Percentiles rank a stretch among this genome's conserved stretches.
phyloP scores from a whole-genome alignment of 768 basidiomycete genomes.

The Phylloporus sp. region DNA sequence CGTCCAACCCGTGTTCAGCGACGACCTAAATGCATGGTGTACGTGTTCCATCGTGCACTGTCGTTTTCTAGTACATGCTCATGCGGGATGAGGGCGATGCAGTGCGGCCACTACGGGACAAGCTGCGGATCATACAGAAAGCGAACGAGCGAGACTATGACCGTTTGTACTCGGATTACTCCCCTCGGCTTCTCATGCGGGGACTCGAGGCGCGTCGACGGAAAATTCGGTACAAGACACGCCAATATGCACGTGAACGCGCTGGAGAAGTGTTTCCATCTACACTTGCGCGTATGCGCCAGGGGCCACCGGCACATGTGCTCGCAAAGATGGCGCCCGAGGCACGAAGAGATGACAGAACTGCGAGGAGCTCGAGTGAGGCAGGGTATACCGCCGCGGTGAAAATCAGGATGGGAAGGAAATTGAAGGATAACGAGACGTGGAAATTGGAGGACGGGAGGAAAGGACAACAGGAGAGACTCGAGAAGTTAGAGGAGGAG shows the following conservation, averaged over 20 bases:
- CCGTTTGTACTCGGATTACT: slow-evolving; percentile 42
- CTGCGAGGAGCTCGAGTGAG: slow-evolving; percentile 52
- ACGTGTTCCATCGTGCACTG: not conserved
- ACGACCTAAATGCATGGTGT: slow-evolving; percentile 19
- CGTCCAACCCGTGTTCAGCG: slow-evolving; percentile 26
- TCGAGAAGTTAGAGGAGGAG: slow-evolving; percentile 26
- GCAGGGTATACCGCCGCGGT: slow-evolving; percentile 69
- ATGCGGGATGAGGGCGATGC: not conserved
- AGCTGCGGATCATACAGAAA: slow-evolving; percentile 29
- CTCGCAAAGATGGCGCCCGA: slow-evolving; percentile 48
- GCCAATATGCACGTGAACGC: slow-evolving; percentile 55
- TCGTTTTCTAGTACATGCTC: not conserved
- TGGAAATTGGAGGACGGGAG: slow-evolving; percentile 35
- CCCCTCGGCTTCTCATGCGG: slow-evolving; percentile 45
- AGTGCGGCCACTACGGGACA: slow-evolving; percentile 39
- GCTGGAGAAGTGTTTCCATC: slow-evolving; percentile 55
- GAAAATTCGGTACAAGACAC: slow-evolving; percentile 62
- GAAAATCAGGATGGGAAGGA: slow-evolving; percentile 55
- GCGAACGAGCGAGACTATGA: slow-evolving; percentile 38
- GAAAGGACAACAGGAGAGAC: slow-evolving; percentile 20
- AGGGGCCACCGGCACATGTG: slow-evolving; percentile 64
- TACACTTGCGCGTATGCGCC: slow-evolving; percentile 44
- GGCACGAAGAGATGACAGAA: slow-evolving; percentile 45
- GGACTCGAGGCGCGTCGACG: slow-evolving; percentile 56
- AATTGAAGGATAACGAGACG: slow-evolving; percentile 34